A percentile compares a stretch with the other conserved stretches of the same genome.
Conservation (phyloP, 768 basidiomycete genomes). For the Cubamyces lactineus region DNA sequence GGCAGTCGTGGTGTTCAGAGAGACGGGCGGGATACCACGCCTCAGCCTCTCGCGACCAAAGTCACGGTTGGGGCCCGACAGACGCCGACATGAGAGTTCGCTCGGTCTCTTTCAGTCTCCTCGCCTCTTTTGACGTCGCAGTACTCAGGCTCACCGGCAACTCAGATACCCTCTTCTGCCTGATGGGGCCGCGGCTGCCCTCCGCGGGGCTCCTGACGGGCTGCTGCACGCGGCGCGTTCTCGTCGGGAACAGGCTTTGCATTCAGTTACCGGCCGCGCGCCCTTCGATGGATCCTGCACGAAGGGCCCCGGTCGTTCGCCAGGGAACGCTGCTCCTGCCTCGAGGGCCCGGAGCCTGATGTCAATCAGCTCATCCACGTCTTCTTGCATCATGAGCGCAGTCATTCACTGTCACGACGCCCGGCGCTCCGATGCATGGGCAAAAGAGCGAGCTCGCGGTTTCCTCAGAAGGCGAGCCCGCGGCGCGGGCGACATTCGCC, state of each 20-base stretch:
- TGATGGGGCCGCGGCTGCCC: constrained; percentile 1
- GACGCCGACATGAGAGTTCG: constrained; percentile 8
- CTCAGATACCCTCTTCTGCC: constrained; percentile 18
- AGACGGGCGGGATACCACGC: constrained; percentile 4
- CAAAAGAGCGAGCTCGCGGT: constrained; percentile 14
- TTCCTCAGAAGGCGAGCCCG: constrained; percentile 19
- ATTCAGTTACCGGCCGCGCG: constrained; percentile 18
- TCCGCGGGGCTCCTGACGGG: constrained; percentile 6
- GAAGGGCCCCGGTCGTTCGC: constrained; percentile 13
- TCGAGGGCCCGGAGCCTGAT: constrained; percentile 24
- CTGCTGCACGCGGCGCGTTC: constrained; percentile 10
- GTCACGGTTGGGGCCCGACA: constrained; percentile 8
- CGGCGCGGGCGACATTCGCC: constrained; percentile 10
- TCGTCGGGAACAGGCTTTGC: constrained; percentile 20
- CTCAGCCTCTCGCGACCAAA: not conserved
- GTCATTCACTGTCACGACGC: constrained; percentile 20
- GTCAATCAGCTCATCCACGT: constrained; percentile 25
- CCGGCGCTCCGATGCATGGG: constrained; percentile 23
- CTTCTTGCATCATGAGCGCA: constrained; percentile 27
- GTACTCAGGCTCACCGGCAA: constrained; percentile 22
- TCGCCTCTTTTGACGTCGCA: not conserved
- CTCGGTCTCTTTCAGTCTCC: constrained; percentile 17
- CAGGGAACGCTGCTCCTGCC: constrained; percentile 17
- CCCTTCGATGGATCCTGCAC: constrained; percentile 2
- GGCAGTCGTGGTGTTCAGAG: constrained; percentile 18